phyloP scores from a whole-genome alignment of 768 basidiomycete genomes.

The Hypsizygus marmoreus region DNA sequence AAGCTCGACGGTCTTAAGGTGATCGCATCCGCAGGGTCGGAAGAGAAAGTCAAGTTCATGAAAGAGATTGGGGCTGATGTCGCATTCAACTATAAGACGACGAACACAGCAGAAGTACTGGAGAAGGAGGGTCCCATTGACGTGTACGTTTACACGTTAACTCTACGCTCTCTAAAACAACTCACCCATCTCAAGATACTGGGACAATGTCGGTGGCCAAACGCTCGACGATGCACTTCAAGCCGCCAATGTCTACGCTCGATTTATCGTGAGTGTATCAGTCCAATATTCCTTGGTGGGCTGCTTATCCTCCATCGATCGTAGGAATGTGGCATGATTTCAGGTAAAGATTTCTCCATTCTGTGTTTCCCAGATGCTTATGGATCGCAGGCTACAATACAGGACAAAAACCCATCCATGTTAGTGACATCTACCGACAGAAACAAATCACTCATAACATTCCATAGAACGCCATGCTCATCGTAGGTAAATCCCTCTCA shows the following conservation, averaged over 20 bases:
- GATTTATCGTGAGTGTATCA: constrained; percentile 48
- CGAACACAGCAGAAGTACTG: constrained; percentile 51
- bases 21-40: constrained; percentile 69
- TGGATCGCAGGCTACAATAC: constrained; percentile 32
- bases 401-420: constrained; percentile 28
- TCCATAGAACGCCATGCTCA: constrained; percentile 36
- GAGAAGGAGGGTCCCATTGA: constrained; percentile 54
- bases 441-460: neutral
- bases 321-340: constrained; percentile 46
- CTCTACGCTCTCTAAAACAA: neutral
- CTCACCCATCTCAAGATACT: constrained; percentile 31
- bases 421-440: constrained; percentile 7
- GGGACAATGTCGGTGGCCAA: constrained; percentile 64
- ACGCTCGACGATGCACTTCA: constrained; percentile 57
- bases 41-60: constrained; percentile 71
- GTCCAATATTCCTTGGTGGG: neutral
- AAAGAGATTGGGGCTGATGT: constrained; percentile 66
- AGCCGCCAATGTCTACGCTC: constrained; percentile 41
- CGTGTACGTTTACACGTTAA: constrained; percentile 29
- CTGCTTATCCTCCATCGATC: neutral
- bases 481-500: constrained; percentile 44
- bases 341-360: constrained; percentile 10
- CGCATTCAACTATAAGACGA: constrained; percentile 75
- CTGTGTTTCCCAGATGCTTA: neutral
- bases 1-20: constrained; percentile 60